A percentile compares a stretch with the other conserved stretches of the same genome.
Evolutionary conservation across 768 basidiomycete genomes (phyloP).

Genomic region (Mycena kentingensis): DNA sequence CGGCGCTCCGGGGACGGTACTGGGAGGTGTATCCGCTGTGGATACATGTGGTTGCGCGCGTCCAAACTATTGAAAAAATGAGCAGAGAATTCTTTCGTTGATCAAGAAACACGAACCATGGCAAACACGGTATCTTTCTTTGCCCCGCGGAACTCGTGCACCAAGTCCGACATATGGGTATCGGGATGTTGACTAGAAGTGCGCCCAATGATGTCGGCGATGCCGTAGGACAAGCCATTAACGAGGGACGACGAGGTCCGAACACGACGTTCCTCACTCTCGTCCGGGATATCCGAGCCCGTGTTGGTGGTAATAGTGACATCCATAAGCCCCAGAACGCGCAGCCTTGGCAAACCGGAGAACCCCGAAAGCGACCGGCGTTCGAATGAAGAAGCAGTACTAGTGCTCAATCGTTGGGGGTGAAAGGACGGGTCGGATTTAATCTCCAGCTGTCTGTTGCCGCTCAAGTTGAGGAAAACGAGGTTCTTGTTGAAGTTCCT

Average conservation of each 20-base stretch:
- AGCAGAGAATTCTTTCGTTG: no score
- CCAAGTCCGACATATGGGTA: constrained; percentile 89
- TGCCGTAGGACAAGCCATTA: constrained; percentile 92
- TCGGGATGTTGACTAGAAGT: constrained; percentile 50
- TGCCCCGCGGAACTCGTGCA: constrained; percentile 78
- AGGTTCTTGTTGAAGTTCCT: constrained; percentile 98
- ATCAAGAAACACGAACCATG: no score
- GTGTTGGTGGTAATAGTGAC: constrained; percentile 73
- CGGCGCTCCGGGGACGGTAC: constrained; percentile 41
- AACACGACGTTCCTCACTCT: constrained; percentile 86
- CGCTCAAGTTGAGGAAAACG: constrained; percentile 93
- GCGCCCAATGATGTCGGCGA: constrained; percentile 89
- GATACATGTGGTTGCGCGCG: constrained; percentile 49
- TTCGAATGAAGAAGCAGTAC: constrained; percentile 12
- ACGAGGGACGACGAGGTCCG: constrained; percentile 89
- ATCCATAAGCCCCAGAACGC: constrained; percentile 94
- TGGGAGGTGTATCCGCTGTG: constrained; percentile 12
- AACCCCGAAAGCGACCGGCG: constrained; percentile 73
- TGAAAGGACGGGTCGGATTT: constrained; percentile 62
- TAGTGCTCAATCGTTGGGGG: constrained; percentile 33
- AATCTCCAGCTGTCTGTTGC: constrained; percentile 95
- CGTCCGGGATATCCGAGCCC: constrained; percentile 71
- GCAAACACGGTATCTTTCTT: constrained; percentile 89
- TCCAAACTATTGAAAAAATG: no score
- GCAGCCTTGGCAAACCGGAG: constrained; percentile 78